Evolutionary conservation across 441 rosid species (phyloP).

Genomic region (Croton laevigatus): DNA sequence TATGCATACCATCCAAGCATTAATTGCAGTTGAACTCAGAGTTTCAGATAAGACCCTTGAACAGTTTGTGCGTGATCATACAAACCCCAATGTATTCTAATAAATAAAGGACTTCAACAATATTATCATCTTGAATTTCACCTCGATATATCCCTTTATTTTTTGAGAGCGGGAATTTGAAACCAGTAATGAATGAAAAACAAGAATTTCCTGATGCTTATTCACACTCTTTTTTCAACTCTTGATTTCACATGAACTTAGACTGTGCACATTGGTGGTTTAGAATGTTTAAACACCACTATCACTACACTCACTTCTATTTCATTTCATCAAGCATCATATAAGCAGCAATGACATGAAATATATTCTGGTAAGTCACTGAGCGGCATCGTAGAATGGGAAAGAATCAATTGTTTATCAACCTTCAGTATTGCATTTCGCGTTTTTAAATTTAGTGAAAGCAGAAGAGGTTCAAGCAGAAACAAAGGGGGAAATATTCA

Average conservation of each 20-base stretch:
- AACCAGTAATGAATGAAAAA: background rate
- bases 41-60: conserved; percentile 2
- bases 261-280: background rate
- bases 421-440: too few species aligned
- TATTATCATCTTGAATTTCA: background rate
- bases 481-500: too few species aligned
- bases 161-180: background rate
- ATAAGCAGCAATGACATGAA: too few species aligned
- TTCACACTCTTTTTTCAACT: background rate
- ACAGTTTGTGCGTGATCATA: background rate
- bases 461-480: too few species aligned
- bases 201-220: background rate
- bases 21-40: background rate
- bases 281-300: background rate
- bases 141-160: background rate
- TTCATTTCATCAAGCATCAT: too few species aligned
- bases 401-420: too few species aligned
- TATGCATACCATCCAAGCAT: background rate
- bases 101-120: background rate
- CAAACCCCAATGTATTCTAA: background rate
- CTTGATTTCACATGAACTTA: background rate
- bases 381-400: too few species aligned
- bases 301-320: background rate
- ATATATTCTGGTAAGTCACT: too few species aligned
- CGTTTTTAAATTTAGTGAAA: too few species aligned